These are phyloP conservation scores for Adansonia rubrostipa DNA, from an alignment of 441 rosid species.

Conservation along the genomic window DNA sequence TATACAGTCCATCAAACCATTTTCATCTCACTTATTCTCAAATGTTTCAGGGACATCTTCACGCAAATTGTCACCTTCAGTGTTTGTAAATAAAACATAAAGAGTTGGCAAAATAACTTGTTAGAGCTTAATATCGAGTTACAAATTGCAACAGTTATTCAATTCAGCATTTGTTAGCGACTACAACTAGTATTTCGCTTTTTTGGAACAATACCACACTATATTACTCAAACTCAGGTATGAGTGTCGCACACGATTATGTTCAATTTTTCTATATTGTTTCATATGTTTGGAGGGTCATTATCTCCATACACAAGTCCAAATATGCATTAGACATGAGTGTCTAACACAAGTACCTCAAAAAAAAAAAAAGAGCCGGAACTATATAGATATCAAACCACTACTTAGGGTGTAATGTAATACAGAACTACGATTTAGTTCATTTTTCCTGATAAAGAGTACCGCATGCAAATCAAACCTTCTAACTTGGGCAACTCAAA, in stretches of 20 bases:
- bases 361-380: no score
- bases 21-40: constrained; percentile 54
- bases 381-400: neutral
- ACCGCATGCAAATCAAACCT: neutral
- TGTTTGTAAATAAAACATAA: constrained; percentile 44
- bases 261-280: no score
- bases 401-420: neutral
- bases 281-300: no score
- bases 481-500: neutral
- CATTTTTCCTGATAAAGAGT: neutral
- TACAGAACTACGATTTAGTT: neutral
- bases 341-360: no score
- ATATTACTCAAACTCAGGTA: no score
- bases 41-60: constrained; percentile 74
- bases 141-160: neutral
- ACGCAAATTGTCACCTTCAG: constrained; percentile 57
- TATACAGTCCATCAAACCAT: neutral
- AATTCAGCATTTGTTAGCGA: neutral
- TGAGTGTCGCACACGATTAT: no score
- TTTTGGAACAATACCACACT: neutral
- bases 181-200: neutral
- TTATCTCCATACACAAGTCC: no score
- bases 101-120: neutral
- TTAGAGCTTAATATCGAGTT: neutral
- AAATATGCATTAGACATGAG: no score